A percentile compares a stretch with the other conserved stretches of the same genome.
Evolutionary conservation across 176 grass and related monocot genomes (phyloP).

Genomic region (Microstegium vimineum): DNA sequence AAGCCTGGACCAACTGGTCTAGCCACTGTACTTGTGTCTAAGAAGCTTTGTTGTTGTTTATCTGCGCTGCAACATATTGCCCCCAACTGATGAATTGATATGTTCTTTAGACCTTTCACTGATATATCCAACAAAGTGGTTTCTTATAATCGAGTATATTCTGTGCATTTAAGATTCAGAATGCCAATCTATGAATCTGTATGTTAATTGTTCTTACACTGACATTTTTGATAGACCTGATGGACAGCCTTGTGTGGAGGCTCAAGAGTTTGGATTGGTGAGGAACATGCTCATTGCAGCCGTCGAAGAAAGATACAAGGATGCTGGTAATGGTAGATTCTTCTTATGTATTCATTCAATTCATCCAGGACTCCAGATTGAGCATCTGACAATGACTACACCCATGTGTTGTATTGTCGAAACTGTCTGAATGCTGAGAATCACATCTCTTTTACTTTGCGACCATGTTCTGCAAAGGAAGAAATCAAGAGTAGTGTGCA

Average conservation of each 20-base stretch:
- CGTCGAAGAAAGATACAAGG: slow-evolving; percentile 86
- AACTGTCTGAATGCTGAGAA: neutral
- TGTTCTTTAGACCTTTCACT: neutral
- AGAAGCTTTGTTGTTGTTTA: neutral
- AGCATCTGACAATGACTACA: neutral
- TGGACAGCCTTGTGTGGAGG: too few relatives aligned
- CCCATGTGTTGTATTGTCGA: neutral
- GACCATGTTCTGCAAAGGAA: neutral
- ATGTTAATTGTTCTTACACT: neutral
- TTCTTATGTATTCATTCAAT: neutral
- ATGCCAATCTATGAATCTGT: neutral
- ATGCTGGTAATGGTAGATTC: slow-evolving; percentile 59
- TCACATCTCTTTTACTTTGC: neutral
- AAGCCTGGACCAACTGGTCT: too few relatives aligned
- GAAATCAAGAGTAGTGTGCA: neutral
- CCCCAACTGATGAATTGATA: neutral
- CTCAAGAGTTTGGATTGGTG: slow-evolving; percentile 63
- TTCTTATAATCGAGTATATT: neutral
- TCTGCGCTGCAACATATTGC: neutral
- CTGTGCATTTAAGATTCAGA: neutral
- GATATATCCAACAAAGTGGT: neutral
- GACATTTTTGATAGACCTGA: neutral
- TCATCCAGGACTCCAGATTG: neutral
- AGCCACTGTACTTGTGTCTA: too few relatives aligned
- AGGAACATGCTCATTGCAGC: slow-evolving; percentile 76